Evolutionary conservation across 1,284 basidiomycete species (phyloP).

Genomic region (Moesziomyces aphidis): DNA sequence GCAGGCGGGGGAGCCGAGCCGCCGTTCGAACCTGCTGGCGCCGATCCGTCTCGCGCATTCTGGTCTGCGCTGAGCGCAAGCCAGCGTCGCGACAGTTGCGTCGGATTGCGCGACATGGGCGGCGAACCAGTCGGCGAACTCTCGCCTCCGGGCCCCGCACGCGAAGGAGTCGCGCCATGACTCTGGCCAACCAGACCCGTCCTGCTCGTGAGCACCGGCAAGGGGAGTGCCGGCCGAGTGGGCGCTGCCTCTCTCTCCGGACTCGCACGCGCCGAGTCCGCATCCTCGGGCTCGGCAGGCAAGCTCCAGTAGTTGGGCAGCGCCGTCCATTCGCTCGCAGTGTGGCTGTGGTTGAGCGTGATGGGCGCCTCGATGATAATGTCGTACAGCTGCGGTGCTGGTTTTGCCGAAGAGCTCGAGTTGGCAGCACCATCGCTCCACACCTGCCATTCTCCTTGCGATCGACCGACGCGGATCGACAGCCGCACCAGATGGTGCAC

Average conservation of each 20-base stretch:
- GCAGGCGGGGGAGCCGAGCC: slow-evolving; percentile 36
- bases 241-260: slow-evolving; percentile 11
- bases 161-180: slow-evolving; percentile 7
- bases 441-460: slow-evolving; percentile 29
- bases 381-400: slow-evolving; percentile 73
- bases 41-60: slow-evolving; percentile 15
- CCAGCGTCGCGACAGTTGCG: slow-evolving; percentile 46
- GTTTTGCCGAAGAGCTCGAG: slow-evolving; percentile 13
- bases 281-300: slow-evolving; percentile 28
- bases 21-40: background rate
- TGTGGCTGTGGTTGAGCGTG: slow-evolving; percentile 68
- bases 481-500: slow-evolving; percentile 85
- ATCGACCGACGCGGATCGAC: slow-evolving; percentile 81
- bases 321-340: slow-evolving; percentile 59
- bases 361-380: slow-evolving; percentile 88
- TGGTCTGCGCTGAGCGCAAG: slow-evolving; percentile 46
- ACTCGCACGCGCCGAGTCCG: slow-evolving; percentile 5
- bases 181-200: slow-evolving; percentile 23
- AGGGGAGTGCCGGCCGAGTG: slow-evolving; percentile 27
- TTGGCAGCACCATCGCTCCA: slow-evolving; percentile 3
- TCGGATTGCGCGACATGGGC: slow-evolving; percentile 32
- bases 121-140: slow-evolving; percentile 14
- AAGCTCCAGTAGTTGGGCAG: slow-evolving; percentile 61
- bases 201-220: slow-evolving; percentile 25
- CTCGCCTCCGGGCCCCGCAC: slow-evolving; percentile 4